Percentiles rank a stretch among this genome's conserved stretches.
Conservation (phyloP, 768 basidiomycete species). For the Boletus sp. region DNA sequence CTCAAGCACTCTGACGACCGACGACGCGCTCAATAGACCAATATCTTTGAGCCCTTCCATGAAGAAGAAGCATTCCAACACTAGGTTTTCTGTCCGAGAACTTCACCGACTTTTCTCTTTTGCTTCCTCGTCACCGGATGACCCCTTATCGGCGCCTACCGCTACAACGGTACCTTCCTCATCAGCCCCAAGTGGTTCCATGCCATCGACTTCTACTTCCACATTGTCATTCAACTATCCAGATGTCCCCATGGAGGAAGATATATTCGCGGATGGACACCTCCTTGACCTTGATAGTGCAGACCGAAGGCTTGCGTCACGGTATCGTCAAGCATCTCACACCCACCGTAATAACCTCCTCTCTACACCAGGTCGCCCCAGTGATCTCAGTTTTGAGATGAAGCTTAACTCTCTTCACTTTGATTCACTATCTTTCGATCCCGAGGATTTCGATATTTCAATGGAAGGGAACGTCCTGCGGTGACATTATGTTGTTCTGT, state of each 20-base stretch:
- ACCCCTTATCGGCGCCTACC: conserved; percentile 2
- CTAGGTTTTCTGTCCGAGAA: conserved; percentile 37
- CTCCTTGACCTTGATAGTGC: conserved; percentile 19
- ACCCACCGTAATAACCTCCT: background rate
- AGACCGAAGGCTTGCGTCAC: conserved; percentile 15
- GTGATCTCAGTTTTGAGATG: conserved; percentile 59
- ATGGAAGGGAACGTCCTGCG: conserved; percentile 16
- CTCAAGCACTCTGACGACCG: conserved; percentile 5
- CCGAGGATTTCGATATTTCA: conserved; percentile 46
- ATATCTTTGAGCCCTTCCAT: conserved; percentile 37
- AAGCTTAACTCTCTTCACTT: conserved; percentile 71
- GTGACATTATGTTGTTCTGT: conserved; percentile 11
- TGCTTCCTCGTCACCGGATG: conserved; percentile 21
- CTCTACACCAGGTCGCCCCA: conserved; percentile 15
- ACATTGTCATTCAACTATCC: conserved; percentile 10
- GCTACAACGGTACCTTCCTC: background rate
- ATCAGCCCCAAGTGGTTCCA: background rate
- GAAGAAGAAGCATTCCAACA: conserved; percentile 20
- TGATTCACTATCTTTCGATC: conserved; percentile 67
- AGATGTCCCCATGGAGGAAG: conserved; percentile 23
- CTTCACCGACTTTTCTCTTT: conserved; percentile 35
- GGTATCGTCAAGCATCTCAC: conserved; percentile 1
- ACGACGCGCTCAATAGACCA: conserved; percentile 22
- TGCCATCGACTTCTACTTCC: conserved; percentile 13
- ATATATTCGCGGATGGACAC: conserved; percentile 10